Base-by-base conservation (phyloP, 2,329 filamentous ascomycete species). In the Colletotrichum tofieldiae region DNA sequence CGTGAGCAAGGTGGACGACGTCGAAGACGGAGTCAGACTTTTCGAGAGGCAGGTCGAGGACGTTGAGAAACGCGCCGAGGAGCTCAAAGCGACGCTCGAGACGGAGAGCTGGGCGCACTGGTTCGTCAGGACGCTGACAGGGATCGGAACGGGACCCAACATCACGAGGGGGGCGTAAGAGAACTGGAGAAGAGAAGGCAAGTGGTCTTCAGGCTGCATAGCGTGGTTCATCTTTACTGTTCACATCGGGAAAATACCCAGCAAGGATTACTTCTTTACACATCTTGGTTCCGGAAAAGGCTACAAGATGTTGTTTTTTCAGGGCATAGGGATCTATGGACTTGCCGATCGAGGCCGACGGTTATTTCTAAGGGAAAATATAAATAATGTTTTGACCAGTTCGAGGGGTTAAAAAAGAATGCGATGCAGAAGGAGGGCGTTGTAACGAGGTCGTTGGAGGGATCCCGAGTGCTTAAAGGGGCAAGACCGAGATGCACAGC, bases 1-100 rank as follows among this genome's bases (percentile, higher is more conserved):
- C n/a, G 87, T 91, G 60, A 91, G 92, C 59, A 94, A 94, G 77
- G 92, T 98, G 12, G 89, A 93, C 77, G 96, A 98, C 78, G 93
- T 98, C 11, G 95, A 98, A 78, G 93, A 94, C 73, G 93, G 93
- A 1, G 90, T 97, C 0, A 84, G 84, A 14, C 93, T 95, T 73
- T 97, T 97, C 80, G 93, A 95, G 81, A 87, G 89, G 60, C 93
- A 95, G 80, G 93, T 96, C 1, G 85, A 88, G 56, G 92, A 94
- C 65, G 88, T 94, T 60, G 94, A 93, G 84, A 86, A 81, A 51
- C 85, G 90, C 49, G 89, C 92, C 1, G 86, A 89, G 51, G 88
- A 90, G 75, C 81, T 95, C 41, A 89, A 93, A 78, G 78, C 79
- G 18, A 89, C 90, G 74, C 87, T 93, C 9, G 89, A 91, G 81